Percentiles rank a stretch among this genome's conserved stretches.
phyloP scores from a whole-genome alignment of 148 eudicot species.

The Linanthus parryae region DNA sequence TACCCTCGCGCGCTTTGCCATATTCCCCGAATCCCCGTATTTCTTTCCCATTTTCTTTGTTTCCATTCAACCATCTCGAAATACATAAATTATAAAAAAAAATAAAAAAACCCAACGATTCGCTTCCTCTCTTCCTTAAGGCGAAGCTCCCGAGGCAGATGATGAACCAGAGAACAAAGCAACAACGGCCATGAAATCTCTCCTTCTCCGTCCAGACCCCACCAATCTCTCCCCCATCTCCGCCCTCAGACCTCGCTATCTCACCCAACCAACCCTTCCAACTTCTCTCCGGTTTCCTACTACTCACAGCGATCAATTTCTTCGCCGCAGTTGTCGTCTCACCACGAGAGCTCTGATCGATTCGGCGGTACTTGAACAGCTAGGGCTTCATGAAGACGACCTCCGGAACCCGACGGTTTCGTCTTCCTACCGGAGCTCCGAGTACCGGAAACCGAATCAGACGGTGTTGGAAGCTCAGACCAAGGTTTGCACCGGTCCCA shows the following conservation, averaged over 20 bases:
- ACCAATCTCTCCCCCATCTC: constrained; percentile 12
- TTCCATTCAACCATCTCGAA: too few relatives aligned
- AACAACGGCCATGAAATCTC: constrained; percentile 31
- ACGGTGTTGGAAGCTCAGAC: constrained; percentile 87
- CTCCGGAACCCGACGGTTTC: constrained; percentile 60
- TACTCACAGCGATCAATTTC: constrained; percentile 2
- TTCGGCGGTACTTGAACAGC: constrained; percentile 23
- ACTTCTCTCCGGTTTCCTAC: constrained; percentile 8
- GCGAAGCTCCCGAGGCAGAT: too few relatives aligned
- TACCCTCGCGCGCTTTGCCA: too few relatives aligned
- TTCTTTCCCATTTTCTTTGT: too few relatives aligned
- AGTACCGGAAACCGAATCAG: constrained; percentile 53
- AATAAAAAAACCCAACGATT: too few relatives aligned
- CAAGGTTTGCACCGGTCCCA: constrained; percentile 93
- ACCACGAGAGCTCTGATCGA: constrained; percentile 37
- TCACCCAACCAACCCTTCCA: background rate
- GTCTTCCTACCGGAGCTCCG: constrained; percentile 50
- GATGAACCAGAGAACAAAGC: too few relatives aligned
- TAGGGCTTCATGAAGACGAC: constrained; percentile 24
- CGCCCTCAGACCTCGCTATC: constrained; percentile 4
- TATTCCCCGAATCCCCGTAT: too few relatives aligned
- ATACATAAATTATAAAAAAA: too few relatives aligned
- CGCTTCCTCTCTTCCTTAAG: too few relatives aligned
- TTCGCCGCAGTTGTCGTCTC: constrained; percentile 19
- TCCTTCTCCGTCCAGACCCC: constrained; percentile 25